A percentile compares a stretch with the other conserved stretches of the same genome.
Conservation (phyloP, 2,329 filamentous ascomycete genomes). For the Chlorencoelia australis region DNA sequence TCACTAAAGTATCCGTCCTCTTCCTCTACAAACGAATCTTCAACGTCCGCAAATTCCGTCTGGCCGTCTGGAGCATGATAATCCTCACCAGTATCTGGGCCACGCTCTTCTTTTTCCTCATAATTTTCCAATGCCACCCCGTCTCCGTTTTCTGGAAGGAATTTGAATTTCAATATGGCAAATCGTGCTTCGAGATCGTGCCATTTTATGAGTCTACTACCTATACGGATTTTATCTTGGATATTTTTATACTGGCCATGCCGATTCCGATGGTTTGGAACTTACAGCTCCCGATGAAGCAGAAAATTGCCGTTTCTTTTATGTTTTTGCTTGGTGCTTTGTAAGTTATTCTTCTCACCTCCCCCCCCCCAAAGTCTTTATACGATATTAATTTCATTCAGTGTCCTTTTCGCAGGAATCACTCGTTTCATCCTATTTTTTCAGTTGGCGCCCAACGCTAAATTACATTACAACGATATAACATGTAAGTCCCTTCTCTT, state of each 20-base stretch:
- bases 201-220: no score
- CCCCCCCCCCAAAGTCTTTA: no score
- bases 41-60: no score
- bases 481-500: not conserved
- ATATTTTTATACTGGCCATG: not conserved
- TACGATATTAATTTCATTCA: no score
- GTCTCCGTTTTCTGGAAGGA: slow-evolving; percentile 13
- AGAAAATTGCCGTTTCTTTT: slow-evolving; percentile 1
- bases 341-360: no score
- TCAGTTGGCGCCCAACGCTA: not conserved
- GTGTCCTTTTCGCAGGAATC: not conserved
- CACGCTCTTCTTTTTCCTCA: slow-evolving; percentile 6
- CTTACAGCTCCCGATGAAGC: slow-evolving; percentile 1
- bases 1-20: not conserved
- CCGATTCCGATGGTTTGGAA: slow-evolving; percentile 1
- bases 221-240: slow-evolving; percentile 3
- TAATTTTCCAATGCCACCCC: slow-evolving; percentile 11
- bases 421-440: not conserved
- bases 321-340: slow-evolving; percentile 5
- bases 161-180: no score
- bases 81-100: no score
- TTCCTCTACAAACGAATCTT: not conserved
- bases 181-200: no score
- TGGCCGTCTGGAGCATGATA: no score
- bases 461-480: not conserved